Evolutionary conservation across 345 rosid genomes (phyloP).

Genomic region (Bretschneidera sinensis): DNA sequence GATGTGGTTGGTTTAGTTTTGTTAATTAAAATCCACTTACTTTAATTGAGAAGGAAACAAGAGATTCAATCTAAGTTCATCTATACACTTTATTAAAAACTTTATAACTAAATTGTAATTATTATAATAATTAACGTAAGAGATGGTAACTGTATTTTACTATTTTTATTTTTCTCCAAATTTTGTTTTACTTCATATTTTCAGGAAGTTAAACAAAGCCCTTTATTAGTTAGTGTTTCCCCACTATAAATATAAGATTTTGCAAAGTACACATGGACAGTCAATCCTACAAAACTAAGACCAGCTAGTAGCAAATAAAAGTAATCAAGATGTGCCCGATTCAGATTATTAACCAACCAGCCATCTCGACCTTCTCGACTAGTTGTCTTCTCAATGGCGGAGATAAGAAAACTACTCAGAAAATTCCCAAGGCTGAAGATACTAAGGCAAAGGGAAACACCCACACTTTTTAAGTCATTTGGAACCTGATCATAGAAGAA

Average conservation of each 20-base stretch:
- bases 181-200: too few species aligned
- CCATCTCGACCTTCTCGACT: conserved; percentile 36
- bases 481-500: conserved; percentile 69
- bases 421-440: conserved; percentile 58
- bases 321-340: conserved; percentile 56
- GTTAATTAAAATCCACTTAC: too few species aligned
- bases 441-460: conserved; percentile 56
- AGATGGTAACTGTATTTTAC: too few species aligned
- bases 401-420: conserved; percentile 49
- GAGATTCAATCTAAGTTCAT: too few species aligned
- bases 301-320: conserved; percentile 53
- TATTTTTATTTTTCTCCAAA: too few species aligned
- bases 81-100: too few species aligned
- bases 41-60: too few species aligned
- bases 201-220: too few species aligned
- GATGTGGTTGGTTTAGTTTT: too few species aligned
- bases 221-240: too few species aligned
- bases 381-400: conserved; percentile 40
- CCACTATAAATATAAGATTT: conserved; percentile 38
- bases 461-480: conserved; percentile 46
- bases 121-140: too few species aligned
- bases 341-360: conserved; percentile 55
- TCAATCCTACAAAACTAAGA: conserved; percentile 36
- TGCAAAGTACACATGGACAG: conserved; percentile 31
- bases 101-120: too few species aligned